Evolutionary conservation across 495 filamentous ascomycete genomes (phyloP).

Genomic region (Penicillium odoratum): DNA sequence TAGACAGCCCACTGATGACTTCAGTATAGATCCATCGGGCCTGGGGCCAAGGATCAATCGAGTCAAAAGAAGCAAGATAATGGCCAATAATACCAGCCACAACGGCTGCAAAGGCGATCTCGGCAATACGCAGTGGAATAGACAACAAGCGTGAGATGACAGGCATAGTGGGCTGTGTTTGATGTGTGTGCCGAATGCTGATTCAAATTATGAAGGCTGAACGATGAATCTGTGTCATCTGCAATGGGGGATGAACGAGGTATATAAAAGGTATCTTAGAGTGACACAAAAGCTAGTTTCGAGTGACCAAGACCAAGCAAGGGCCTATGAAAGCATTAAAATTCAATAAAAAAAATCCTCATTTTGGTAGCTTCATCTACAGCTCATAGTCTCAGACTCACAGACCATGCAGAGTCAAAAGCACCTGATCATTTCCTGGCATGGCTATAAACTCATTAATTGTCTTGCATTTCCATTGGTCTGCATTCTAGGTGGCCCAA

Average conservation of each 20-base stretch:
- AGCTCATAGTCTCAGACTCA: neutral
- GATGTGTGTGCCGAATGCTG: neutral
- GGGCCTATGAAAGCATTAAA: conserved; percentile 16
- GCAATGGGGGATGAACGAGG: conserved; percentile 8
- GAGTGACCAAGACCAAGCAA: conserved; percentile 25
- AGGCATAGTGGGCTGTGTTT: conserved; percentile 35
- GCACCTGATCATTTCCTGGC: conserved; percentile 4
- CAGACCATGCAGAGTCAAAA: conserved; percentile 3
- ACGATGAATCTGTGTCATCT: neutral
- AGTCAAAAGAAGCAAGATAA: conserved; percentile 44
- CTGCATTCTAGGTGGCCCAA: conserved; percentile 13
- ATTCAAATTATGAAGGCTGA: neutral
- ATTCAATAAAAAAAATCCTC: conserved; percentile 1
- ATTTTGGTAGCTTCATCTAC: neutral
- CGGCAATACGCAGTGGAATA: conserved; percentile 47
- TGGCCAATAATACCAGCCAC: conserved; percentile 59
- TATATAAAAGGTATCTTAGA: conserved; percentile 20
- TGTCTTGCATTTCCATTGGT: conserved; percentile 12
- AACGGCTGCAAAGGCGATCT: conserved; percentile 46
- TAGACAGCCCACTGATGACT: conserved; percentile 56
- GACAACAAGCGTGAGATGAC: conserved; percentile 52
- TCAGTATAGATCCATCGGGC: conserved; percentile 61
- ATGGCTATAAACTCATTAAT: neutral
- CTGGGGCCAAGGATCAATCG: conserved; percentile 38
- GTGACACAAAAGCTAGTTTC: conserved; percentile 18